Base-by-base conservation (phyloP, 768 basidiomycete species). In the Mrakia frigida region DNA sequence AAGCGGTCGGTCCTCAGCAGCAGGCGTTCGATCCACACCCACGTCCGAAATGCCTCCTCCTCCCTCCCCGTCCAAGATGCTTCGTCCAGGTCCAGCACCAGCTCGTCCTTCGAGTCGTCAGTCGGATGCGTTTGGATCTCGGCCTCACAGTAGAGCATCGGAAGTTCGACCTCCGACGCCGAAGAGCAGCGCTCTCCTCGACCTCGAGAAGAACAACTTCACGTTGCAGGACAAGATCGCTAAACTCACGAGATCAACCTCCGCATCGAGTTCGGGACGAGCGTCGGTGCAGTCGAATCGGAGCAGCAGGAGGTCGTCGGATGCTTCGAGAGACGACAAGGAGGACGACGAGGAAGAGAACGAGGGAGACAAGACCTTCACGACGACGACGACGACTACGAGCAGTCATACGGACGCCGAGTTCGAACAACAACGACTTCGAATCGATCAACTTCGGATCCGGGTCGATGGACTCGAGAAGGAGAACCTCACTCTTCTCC, bases 391-490 rank as follows among this genome's bases (percentile, higher is more conserved):
- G 33, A 56, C n/a, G 39, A 68, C 43, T 11, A 33, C 21, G 18
- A 41, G 50, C 50, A 50, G 28, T 10, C 59, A 74, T 41, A 61
- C 73, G 16, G 73, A 74, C 39, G 50, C 37, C 10, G 73, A 61
- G 60, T 74, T 43, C 28, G 37, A n/a, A 2, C 31, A 63, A 59
- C 69, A 56, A 16, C 52, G 25, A 5, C 35, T 31, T 25, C 74
- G 52, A 53, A 59, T 70, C 56, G 70, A 80, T 23, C 28, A 70
- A 53, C 80, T 83, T 23, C 80, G 81, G 46, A 80, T 82, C 23
- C 83, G 87, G 28, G 80, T 92, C 43, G 87, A 89, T 75, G 86
- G 87, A 1, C 85, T 91, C 13, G 90, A 92, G 81, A 88, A 88
- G 74, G 92, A 93, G 81, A 91, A 90, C 76, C 85, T 86, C 70